Evolutionary conservation across 2,329 filamentous ascomycete genomes (phyloP), one percentile per base, ranked within the genome.

Genomic region (Colletotrichum magnum): DNA sequence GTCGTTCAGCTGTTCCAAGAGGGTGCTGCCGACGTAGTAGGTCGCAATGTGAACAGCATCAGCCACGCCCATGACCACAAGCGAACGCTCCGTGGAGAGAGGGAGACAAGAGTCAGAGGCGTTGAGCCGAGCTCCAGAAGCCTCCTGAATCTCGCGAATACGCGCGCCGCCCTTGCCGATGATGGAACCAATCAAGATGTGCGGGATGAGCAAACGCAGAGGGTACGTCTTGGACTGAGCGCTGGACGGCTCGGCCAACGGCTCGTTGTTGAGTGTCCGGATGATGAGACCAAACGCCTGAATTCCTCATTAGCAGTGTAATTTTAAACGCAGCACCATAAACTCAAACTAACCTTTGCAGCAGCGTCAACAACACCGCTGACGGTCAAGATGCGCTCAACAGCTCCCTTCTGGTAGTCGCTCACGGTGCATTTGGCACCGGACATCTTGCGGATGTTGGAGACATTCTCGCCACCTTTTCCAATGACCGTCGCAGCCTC

Each of bases 1-100:
- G 80, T 99, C 96, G 61, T 96, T 98, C 69, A 99, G 87, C 83
- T 99, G 96, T 85, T 99, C 96, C 56, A 97, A 92, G 28, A 99
- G 89, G n/a, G 96, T 99, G 81, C 95, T 97, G 64, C 95, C 95
- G 72, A 99, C 95, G 78, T 99, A 99, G 85, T 98, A 99, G 45
- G 96, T 97, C 57, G 96, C 96, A 81, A 99, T 99, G 83, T 99
- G 96, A 57, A 99, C 95, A 68, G 96, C 95, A 84, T 99, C 96
- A 62, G 96, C 96, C 68, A 99, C 96, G 79, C 96, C 96, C 82
- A 98, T 94, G 36, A 99, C 95, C 59, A 99, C 95, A 57, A 99
- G 89, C n/a, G 96, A 98, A 56, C 96, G 93, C 84, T 99, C 96
- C 69, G 94, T 97, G 18, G 96, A 99, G 70, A 98, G 88, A 57